Evolutionary conservation across 2,329 filamentous ascomycete species (phyloP), one percentile per base, ranked within the genome.

Genomic region (Ceratocystis albifundus): DNA sequence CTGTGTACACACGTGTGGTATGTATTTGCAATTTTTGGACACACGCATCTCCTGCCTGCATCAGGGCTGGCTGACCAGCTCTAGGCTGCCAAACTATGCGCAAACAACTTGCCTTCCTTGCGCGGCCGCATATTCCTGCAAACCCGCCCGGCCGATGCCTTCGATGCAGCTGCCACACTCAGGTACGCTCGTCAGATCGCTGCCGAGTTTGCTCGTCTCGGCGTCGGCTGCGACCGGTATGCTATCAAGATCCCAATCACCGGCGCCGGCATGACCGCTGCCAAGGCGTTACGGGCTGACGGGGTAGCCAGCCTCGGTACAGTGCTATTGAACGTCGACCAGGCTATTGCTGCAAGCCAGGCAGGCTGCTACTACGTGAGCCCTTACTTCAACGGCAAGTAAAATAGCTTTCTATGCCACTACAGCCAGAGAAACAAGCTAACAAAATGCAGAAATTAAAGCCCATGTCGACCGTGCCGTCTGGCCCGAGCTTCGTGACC

Each of bases 201-300:
- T 55, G 68, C 70, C 3, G 79, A 81, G 70, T 80, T 82, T 65
- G 74, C 75, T 4, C 74, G 72, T 3, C 76, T 74, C 1, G 78
- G 78, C 1, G 77, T 82, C 57, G 69, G 74, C 2, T 74, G 77
- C 20, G 77, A 80, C 66, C 74, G 77, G 10, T 80, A 77, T 70
- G 79, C 76, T 69, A 80, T 82, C 74, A 81, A 82, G 71, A 80
- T 81, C 28, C 79, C 79, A 8, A 76, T 75, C 30, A 81, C 79
- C 0, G 79, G 79, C 0, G 75, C 79, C 0, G 79, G 77, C 8
- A 70, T 81, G 30, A 78, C 76, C 64, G 79, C 78, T 0, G 77
- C 76, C 32, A 77, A 75, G 61, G 72, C 75, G 15, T 74, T 82
- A 41, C 73, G 73, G 3, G 69, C 70, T 0, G 78, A 80, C 67